Percentiles rank a stretch among this genome's conserved stretches.
phyloP scores from a whole-genome alignment of 2,329 filamentous ascomycete genomes.

The Thelonectria blattea region DNA sequence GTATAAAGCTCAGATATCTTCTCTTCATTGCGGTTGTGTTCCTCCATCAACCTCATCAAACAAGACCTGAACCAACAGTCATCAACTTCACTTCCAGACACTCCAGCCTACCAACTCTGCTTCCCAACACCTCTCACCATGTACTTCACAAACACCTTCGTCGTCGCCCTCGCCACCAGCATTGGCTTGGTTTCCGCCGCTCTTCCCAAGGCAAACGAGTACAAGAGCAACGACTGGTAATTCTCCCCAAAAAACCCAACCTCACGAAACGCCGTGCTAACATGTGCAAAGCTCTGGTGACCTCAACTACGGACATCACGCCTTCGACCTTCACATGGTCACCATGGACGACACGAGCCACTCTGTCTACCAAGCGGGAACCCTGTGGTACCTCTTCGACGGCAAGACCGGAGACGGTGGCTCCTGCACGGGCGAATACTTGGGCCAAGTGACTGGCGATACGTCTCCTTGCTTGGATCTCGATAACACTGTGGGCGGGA shows the following conservation, averaged over 20 bases:
- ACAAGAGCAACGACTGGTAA: slow-evolving; percentile 18
- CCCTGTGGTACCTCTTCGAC: slow-evolving; percentile 14
- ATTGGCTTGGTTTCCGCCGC: slow-evolving; percentile 11
- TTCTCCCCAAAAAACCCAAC: neutral
- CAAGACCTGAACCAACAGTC: too few species aligned
- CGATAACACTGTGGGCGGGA: slow-evolving; percentile 16
- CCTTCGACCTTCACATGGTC: slow-evolving; percentile 21
- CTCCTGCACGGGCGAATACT: slow-evolving; percentile 10
- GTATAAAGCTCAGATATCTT: too few species aligned
- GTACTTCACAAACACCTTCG: slow-evolving; percentile 13
- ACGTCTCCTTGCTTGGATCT: slow-evolving; percentile 19
- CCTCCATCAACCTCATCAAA: too few species aligned
- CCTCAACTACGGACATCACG: slow-evolving; percentile 22
- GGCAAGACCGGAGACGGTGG: slow-evolving; percentile 18
- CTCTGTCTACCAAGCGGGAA: slow-evolving; percentile 21
- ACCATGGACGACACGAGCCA: slow-evolving; percentile 24
- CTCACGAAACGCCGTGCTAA: neutral
- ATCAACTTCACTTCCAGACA: neutral
- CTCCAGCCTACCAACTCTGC: neutral
- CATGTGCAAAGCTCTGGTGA: slow-evolving; percentile 5
- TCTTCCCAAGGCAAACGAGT: slow-evolving; percentile 21
- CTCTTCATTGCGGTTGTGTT: too few species aligned
- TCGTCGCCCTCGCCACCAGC: slow-evolving; percentile 12
- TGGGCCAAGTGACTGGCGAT: slow-evolving; percentile 15
- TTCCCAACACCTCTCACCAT: neutral